These are phyloP conservation scores for Jackrogersella minutella DNA, from an alignment of 495 filamentous ascomycete species.

Conservation along the genomic window DNA sequence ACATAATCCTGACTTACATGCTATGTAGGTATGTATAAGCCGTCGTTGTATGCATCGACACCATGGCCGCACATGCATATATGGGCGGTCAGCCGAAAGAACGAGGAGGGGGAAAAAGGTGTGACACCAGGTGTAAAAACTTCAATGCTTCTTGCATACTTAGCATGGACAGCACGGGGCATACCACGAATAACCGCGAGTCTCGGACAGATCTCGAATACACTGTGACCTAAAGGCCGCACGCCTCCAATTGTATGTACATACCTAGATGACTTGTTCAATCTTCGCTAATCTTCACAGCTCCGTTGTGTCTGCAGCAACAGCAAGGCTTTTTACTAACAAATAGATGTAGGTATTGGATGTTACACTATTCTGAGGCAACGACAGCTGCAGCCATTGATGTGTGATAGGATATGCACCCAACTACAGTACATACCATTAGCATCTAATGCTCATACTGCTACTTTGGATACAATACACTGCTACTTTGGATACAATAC, in stretches of 20 bases:
- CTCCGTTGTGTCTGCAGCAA: too few species aligned
- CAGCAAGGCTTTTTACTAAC: neutral
- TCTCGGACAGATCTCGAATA: slow-evolving; percentile 9
- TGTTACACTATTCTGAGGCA: slow-evolving; percentile 7
- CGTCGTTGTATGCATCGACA: slow-evolving; percentile 22
- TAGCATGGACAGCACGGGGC: neutral
- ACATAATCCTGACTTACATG: neutral
- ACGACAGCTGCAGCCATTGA: slow-evolving; percentile 18
- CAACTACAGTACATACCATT: neutral
- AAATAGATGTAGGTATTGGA: neutral
- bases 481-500: too few species aligned
- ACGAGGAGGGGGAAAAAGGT: slow-evolving; percentile 1
- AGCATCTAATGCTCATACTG: neutral
- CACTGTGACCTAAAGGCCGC: too few species aligned
- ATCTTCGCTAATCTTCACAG: neutral
- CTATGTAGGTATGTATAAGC: neutral
- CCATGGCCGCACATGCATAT: slow-evolving; percentile 31
- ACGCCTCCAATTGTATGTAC: neutral
- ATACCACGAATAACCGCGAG: slow-evolving; percentile 13
- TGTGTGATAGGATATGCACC: slow-evolving; percentile 10
- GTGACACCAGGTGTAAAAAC: neutral
- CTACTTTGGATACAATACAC: too few species aligned
- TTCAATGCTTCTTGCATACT: slow-evolving; percentile 1
- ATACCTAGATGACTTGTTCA: slow-evolving; percentile 1
- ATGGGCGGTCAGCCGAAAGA: slow-evolving; percentile 33